Percentiles rank a stretch among this genome's conserved stretches.
Evolutionary conservation across 2,329 filamentous ascomycete genomes (phyloP).

Genomic region (Fusarium siculi): DNA sequence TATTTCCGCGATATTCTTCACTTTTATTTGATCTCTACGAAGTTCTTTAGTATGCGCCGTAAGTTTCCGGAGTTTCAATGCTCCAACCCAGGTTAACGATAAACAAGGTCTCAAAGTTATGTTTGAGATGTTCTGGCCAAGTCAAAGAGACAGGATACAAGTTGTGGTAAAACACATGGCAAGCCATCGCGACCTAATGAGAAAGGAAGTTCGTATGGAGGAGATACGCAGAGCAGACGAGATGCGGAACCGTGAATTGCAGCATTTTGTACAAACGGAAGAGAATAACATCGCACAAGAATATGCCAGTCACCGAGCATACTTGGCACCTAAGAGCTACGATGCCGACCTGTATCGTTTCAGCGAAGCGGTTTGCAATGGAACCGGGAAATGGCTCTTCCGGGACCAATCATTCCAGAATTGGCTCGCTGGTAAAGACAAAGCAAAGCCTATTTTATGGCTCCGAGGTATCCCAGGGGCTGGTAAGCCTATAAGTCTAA

Average conservation of each 20-base stretch:
- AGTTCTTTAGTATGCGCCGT: slow-evolving; percentile 11
- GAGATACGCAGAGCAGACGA: not conserved
- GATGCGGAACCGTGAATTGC: not conserved
- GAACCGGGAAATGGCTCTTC: slow-evolving; percentile 6
- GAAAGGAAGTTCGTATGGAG: not conserved
- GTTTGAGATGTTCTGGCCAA: not conserved
- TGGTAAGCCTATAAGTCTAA: not conserved
- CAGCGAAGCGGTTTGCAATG: not conserved
- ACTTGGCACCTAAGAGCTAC: not conserved
- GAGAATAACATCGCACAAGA: not conserved
- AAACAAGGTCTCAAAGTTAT: not conserved
- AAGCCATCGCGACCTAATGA: not conserved
- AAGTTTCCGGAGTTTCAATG: not conserved
- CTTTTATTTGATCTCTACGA: not conserved
- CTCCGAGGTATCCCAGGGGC: slow-evolving; percentile 1
- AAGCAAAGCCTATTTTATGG: not conserved
- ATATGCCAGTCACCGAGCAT: not conserved
- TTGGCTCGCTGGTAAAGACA: not conserved
- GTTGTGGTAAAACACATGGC: not conserved
- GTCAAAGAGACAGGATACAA: not conserved
- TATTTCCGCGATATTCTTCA: slow-evolving; percentile 24
- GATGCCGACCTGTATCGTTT: not conserved
- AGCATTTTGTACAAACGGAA: not conserved
- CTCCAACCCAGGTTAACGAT: accelerated
- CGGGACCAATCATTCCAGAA: not conserved